Base-by-base conservation (phyloP, 169 alveolate species). In the Eimeria tenella region DNA sequence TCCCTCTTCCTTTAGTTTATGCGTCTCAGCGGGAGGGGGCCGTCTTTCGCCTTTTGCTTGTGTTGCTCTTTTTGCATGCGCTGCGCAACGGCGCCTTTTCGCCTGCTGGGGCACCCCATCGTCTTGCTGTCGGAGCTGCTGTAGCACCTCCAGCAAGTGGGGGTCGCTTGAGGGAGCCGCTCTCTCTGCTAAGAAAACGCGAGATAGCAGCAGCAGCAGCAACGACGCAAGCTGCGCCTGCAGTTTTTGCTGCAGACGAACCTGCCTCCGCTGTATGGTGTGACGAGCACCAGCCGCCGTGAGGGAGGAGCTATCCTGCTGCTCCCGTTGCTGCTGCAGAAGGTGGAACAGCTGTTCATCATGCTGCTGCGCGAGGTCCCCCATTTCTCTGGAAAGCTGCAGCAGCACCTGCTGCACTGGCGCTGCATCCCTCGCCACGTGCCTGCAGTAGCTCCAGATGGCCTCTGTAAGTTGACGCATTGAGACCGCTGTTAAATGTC, bases 181-280 rank as follows among this genome's bases (percentile, higher is more conserved):
- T 1, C 31, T 68, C 77, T 68, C 50, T 1, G 77, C 77, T 23
- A n/a, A 10, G 49, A 68, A n/a, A 1, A 68, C 77, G n/a, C 77
- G 77, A 13, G 77, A 13, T 23, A 68, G 77, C 77, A 68, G 77
- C n/a, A 68, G 55, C 77, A 68, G 77, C 77, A 68, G 77, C 77
- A 68, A n/a, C 77, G 77, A 68, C 49, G 49, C 77, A 15, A 68
- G 31, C 77, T 68, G 77, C 77, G 77, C 31, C 77, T 68, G 49
- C 31, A 13, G 77, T 23, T 68, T 15, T 5, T 68, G 77, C 68
- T 58, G 68, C 68, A 11, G 68, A 10, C 11, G 68, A 1, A 17
- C n/a, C 77, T 68, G 13, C 49, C 77, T 3, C 77, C 49, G n/a
- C 77, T 8, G n/a, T 68, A 15, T 68, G 49, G 42, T n/a, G 68